Evolutionary conservation across 1,284 basidiomycete species (phyloP).

Genomic region (Heliocybe sulcata): DNA sequence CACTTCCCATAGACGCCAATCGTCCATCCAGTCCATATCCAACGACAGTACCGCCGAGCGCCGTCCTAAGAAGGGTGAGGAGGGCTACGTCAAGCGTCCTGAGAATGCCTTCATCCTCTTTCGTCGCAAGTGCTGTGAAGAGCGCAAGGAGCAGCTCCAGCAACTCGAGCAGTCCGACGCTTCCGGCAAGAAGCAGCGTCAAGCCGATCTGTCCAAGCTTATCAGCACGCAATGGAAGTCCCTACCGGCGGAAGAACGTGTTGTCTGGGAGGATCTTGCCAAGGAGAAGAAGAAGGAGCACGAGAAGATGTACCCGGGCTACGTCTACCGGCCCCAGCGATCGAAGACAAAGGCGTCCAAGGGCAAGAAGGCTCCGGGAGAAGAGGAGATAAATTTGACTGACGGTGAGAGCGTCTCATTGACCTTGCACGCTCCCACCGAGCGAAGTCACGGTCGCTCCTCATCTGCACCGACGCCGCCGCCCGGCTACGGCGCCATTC

Average conservation of each 20-base stretch:
- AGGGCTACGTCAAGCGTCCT: constrained; percentile 73
- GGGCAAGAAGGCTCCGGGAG: constrained; percentile 32
- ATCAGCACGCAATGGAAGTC: constrained; percentile 73
- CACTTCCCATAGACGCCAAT: constrained; percentile 36
- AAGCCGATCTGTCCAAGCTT: constrained; percentile 63
- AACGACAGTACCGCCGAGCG: constrained; percentile 44
- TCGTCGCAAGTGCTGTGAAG: constrained; percentile 68
- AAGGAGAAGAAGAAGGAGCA: constrained; percentile 55
- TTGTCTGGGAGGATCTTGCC: constrained; percentile 55
- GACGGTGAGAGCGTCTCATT: constrained; percentile 43
- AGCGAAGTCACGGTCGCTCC: constrained; percentile 15
- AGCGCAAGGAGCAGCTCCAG: constrained; percentile 36
- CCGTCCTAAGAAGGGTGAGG: constrained; percentile 69
- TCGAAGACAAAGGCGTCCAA: constrained; percentile 37
- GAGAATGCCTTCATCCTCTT: constrained; percentile 80
- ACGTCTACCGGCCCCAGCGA: constrained; percentile 70
- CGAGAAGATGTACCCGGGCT: constrained; percentile 60
- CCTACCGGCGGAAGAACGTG: constrained; percentile 49
- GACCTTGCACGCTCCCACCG: constrained; percentile 35
- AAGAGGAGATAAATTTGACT: constrained; percentile 36
- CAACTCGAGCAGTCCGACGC: constrained; percentile 23
- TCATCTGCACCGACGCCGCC: constrained; percentile 28
- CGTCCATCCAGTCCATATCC: constrained; percentile 31
- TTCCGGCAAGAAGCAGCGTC: constrained; percentile 38
- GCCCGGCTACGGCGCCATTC: constrained; percentile 42